Base-by-base conservation (phyloP, 441 rosid genomes). In the Erodium trifolium region DNA sequence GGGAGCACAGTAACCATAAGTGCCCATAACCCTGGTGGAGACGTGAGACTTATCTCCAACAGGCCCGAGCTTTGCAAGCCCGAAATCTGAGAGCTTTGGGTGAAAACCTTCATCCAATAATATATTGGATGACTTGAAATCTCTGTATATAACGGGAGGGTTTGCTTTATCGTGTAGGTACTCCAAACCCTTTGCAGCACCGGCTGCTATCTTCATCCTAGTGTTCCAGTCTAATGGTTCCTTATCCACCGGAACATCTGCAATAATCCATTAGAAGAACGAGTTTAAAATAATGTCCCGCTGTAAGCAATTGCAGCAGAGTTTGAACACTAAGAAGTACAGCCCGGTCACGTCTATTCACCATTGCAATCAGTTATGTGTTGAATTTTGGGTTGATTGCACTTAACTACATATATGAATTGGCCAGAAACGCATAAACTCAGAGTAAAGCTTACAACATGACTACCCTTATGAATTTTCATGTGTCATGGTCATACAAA, bases 51-150 rank as follows among this genome's bases (percentile, higher is more conserved):
- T 87, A 79, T 94, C 99, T 70, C 96, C 99, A 1, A 87, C 86
- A 27, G 99, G 99, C 66, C 99, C 99, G 10, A 91, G 95, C 82
- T 94, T 94, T 49, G 99, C 97, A n/a, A 94, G 93, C n/a, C 99
- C 99, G 43, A 94, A 94, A 81, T 94, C 99, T 64, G 99, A 94
- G 39, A 94, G 93, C 82, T 91, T 94, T 0, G 99, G 96, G 41
- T 83, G 84, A 78, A 88, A 91, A 68, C 96, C 99, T 74, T 91
- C 92, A 0, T 85, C 96, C 5, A 93, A 83, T 71, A 93, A 83
- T 70, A 93, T 93, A 80, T 93, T 93, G 69, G 99, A 91, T 23
- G 99, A 89, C 78, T 93, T 93, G 73, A 93, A 93, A 70, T 93
- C 99, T 75, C 99, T 77, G 68, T 93, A 93, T 59, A 93, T 93